Percentiles rank a stretch among this genome's conserved stretches.
phyloP scores from a whole-genome alignment of 2,329 filamentous ascomycete genomes.

The Diaporthe helianthi region DNA sequence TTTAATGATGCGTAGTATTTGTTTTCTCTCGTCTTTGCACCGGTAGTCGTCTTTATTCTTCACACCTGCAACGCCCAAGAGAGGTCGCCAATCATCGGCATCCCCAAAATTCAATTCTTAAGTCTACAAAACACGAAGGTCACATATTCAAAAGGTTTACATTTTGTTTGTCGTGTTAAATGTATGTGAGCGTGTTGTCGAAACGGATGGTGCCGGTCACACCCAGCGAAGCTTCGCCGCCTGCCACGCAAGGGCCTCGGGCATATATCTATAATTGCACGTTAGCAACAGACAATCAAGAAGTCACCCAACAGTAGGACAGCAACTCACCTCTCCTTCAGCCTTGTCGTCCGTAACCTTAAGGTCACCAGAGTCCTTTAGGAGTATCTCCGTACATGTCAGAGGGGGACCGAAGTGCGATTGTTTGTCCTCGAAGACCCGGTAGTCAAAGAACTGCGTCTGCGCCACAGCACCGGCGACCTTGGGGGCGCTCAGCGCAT shows the following conservation, averaged over 20 bases:
- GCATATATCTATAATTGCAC: constrained; percentile 65
- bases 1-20: background rate
- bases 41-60: constrained; percentile 1
- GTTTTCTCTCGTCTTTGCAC: background rate
- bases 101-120: constrained; percentile 3
- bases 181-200: constrained; percentile 75
- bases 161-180: constrained; percentile 39
- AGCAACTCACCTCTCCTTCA: constrained; percentile 66
- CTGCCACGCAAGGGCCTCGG: constrained; percentile 75
- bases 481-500: constrained; percentile 80
- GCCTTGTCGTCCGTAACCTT: constrained; percentile 69
- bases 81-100: background rate
- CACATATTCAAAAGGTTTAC: background rate
- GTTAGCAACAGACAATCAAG: constrained; percentile 30
- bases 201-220: constrained; percentile 70
- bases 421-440: constrained; percentile 56
- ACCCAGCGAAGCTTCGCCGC: constrained; percentile 68
- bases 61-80: too few relatives aligned
- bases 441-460: constrained; percentile 87
- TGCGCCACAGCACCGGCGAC: constrained; percentile 93
- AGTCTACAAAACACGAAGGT: background rate
- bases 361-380: constrained; percentile 67
- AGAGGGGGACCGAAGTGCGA: constrained; percentile 84
- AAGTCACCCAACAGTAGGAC: background rate
- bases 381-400: constrained; percentile 78